Base-by-base conservation (phyloP, 345 rosid genomes). In the Bruguiera sexangula region DNA sequence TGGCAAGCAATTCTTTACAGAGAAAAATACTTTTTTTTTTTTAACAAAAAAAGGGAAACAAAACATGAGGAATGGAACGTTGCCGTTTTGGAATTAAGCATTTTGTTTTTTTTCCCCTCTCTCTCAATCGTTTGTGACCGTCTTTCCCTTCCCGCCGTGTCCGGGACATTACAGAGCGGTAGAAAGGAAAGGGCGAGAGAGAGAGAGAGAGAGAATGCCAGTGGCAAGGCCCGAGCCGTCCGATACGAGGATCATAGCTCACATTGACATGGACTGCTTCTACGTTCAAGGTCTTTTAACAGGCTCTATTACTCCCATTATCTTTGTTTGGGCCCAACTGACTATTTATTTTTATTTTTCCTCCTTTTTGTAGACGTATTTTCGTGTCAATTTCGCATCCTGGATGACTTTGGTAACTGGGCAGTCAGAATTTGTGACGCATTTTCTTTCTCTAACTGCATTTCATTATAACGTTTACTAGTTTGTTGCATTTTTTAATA, bases 241-340 rank as follows among this genome's bases (percentile, higher is more conserved):
- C 7, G 89, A 86, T 71, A 79, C 85, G 0, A 86, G 97, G 73
- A 78, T 91, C 73, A 89, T 91, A 63, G 98, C 96, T 63, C 98
- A 91, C 80, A 65, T 94, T 55, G 97, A 94, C 82, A 85, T 94
- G 97, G 98, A 94, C 74, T 94, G 98, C 85, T 91, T 94, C 91
- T 94, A 94, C 73, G 98, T 94, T 72, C 98, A 94, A 89, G 98
- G 98, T 39, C 8, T 6, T n/a, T 27, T 27, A 27, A 22, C 10
- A 39, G 0, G 1, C 36, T 16, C 36, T 53, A 27, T 10, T 9
- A 11, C 22, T 27, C 51, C 37, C 68, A 32, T 24, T 31, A 53
- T 60, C 59, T 53, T 5, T 63, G 46, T 6, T 29, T 10, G 2
- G 36, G 36, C 36, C 36, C 36, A 32, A 32, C 8, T 32, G 36